A percentile compares a stretch with the other conserved stretches of the same genome.
Conservation (phyloP, 805 yeast species). For the Grigorovia yakushimaensis region DNA sequence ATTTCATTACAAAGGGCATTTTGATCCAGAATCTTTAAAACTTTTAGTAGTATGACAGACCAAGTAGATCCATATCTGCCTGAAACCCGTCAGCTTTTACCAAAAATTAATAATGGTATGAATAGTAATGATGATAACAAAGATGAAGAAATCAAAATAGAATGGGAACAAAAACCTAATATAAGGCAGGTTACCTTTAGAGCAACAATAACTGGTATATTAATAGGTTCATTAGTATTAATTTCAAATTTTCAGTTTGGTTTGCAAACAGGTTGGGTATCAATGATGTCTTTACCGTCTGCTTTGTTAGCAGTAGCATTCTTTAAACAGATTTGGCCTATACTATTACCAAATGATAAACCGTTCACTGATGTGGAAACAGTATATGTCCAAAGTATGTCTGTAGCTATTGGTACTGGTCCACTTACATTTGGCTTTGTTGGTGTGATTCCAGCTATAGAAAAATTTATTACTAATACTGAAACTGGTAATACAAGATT, state of each 20-base stretch:
- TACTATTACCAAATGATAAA: conserved; percentile 22
- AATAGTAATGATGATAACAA: neutral
- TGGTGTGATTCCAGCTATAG: conserved; percentile 93
- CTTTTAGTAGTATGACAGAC: neutral
- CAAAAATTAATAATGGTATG: neutral
- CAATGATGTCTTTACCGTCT: conserved; percentile 96
- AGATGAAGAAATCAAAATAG: neutral
- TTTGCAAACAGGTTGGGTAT: conserved; percentile 96
- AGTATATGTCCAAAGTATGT: conserved; percentile 82
- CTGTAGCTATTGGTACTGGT: conserved; percentile 97
- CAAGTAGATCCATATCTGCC: neutral
- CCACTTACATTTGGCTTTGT: conserved; percentile 92
- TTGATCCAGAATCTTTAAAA: too few relatives aligned
- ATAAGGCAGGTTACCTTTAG: conserved; percentile 62
- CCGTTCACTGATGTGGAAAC: conserved; percentile 86
- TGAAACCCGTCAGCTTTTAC: neutral
- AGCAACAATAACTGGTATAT: conserved; percentile 64
- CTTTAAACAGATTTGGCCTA: conserved; percentile 47
- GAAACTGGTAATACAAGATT: conserved; percentile 53
- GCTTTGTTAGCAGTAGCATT: conserved; percentile 80
- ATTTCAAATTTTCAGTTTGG: conserved; percentile 94
- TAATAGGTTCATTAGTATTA: conserved; percentile 79
- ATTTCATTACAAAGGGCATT: too few relatives aligned
- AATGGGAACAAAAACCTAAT: conserved; percentile 41
- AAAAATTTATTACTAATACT: conserved; percentile 66